phyloP scores from a whole-genome alignment of 352 stramenopile genomes.

The Globisporangium recalcitrans region DNA sequence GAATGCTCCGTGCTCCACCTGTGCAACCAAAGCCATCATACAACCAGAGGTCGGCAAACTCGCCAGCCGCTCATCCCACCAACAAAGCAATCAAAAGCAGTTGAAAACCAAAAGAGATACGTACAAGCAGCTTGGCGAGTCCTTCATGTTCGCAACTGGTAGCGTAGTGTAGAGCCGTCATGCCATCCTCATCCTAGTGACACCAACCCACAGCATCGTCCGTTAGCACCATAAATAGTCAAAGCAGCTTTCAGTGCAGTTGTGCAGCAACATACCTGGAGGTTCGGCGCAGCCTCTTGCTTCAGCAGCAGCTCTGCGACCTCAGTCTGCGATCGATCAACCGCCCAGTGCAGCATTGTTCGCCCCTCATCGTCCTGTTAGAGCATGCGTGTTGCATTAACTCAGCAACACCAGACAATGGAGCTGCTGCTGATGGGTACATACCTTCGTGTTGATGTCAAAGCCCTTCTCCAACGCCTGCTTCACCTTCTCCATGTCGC shows the following conservation, averaged over 20 bases:
- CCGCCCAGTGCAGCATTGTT: slow-evolving; percentile 81
- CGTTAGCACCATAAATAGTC: background rate
- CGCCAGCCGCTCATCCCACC: background rate
- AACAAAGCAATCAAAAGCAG: background rate
- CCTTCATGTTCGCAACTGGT: slow-evolving; percentile 66
- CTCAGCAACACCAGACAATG: background rate
- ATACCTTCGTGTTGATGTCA: slow-evolving; percentile 44
- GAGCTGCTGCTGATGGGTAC: background rate
- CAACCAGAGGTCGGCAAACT: slow-evolving; percentile 4
- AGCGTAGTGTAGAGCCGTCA: slow-evolving; percentile 77
- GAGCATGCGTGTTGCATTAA: background rate
- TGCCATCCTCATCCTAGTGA: slow-evolving; percentile 60
- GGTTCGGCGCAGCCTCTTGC: slow-evolving; percentile 47
- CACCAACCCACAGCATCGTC: background rate
- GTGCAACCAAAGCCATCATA: background rate
- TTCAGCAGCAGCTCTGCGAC: slow-evolving; percentile 50
- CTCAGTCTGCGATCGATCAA: slow-evolving; percentile 54
- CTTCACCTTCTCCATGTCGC: slow-evolving; percentile 48
- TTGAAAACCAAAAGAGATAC: slow-evolving; percentile 3
- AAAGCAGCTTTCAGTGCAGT: background rate
- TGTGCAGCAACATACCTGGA: slow-evolving; percentile 31
- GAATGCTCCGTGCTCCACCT: slow-evolving; percentile 60
- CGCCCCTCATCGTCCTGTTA: slow-evolving; percentile 64
- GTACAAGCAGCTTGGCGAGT: slow-evolving; percentile 58
- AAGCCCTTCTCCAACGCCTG: slow-evolving; percentile 32